phyloP scores from a whole-genome alignment of 352 stramenopile genomes.

The Phytophthora fragariae region DNA sequence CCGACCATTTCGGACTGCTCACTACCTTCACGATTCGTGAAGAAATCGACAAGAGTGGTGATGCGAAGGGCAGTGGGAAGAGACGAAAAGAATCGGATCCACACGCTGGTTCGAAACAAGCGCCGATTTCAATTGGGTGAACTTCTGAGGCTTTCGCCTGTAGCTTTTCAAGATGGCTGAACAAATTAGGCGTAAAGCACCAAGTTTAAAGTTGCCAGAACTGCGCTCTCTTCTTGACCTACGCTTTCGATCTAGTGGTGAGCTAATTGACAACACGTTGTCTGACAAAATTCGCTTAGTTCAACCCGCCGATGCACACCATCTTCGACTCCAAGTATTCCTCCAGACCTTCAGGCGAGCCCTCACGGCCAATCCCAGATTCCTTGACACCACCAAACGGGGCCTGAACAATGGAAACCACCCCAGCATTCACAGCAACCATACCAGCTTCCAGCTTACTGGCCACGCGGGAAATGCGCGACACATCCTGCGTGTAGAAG shows the following conservation, averaged over 20 bases:
- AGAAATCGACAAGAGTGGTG: no score
- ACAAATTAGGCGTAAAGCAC: no score
- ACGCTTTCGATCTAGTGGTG: no score
- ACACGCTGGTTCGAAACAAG: background rate
- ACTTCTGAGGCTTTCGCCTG: no score
- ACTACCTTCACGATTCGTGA: no score
- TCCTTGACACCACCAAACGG: constrained; percentile 89
- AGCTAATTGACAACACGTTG: no score
- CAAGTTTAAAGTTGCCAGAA: no score
- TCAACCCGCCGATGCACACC: constrained; percentile 12
- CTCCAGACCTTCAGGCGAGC: constrained; percentile 80
- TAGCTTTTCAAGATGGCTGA: no score
- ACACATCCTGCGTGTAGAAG: constrained; percentile 92
- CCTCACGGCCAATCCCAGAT: constrained; percentile 88
- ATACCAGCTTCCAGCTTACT: constrained; percentile 90
- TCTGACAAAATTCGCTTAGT: background rate
- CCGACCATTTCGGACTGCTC: no score
- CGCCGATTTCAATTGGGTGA: background rate
- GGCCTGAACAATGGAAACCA: constrained; percentile 81
- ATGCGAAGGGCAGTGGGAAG: no score
- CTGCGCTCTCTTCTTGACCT: no score
- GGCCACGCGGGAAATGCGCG: constrained; percentile 82
- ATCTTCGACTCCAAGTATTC: constrained; percentile 96
- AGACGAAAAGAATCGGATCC: background rate
- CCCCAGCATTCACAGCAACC: constrained; percentile 91